Conservation (phyloP, 2,329 filamentous ascomycete genomes). For the Microsporum audouinii region DNA sequence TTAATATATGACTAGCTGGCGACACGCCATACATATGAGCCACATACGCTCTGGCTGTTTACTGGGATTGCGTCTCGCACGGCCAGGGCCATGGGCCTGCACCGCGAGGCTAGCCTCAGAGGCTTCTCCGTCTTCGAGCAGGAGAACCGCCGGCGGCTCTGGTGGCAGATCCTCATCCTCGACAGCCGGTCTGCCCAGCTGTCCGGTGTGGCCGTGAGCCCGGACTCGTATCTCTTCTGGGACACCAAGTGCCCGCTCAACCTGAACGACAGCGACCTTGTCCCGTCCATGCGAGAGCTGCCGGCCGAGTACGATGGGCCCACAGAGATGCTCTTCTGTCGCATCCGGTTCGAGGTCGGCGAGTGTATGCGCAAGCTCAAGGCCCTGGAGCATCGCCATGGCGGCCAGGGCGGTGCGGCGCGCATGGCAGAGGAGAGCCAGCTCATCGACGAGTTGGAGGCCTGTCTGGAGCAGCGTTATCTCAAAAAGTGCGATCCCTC, state of each 20-base stretch:
- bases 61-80: slow-evolving; percentile 2
- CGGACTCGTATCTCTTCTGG: slow-evolving; percentile 17
- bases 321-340: slow-evolving; percentile 37
- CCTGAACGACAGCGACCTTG: slow-evolving; percentile 34
- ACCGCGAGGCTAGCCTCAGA: slow-evolving; percentile 4
- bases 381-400: slow-evolving; percentile 3
- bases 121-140: slow-evolving; percentile 29
- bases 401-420: not conserved
- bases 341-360: slow-evolving; percentile 35
- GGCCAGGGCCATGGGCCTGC: slow-evolving; percentile 35
- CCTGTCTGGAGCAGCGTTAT: slow-evolving; percentile 23
- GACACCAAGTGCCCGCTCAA: slow-evolving; percentile 33
- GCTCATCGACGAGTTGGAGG: slow-evolving; percentile 20
- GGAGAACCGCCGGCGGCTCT: slow-evolving; percentile 34
- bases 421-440: slow-evolving; percentile 14
- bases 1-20: slow-evolving; percentile 7
- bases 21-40: slow-evolving; percentile 14
- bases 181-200: slow-evolving; percentile 33
- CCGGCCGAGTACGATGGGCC: slow-evolving; percentile 34
- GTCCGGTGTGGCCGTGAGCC: slow-evolving; percentile 26
- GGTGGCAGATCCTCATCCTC: slow-evolving; percentile 31
- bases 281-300: slow-evolving; percentile 31
- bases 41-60: slow-evolving; percentile 18
- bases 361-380: slow-evolving; percentile 24
- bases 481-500: slow-evolving; percentile 27